Conservation (phyloP, 2,329 filamentous ascomycete species). For the Zasmidium citrigriseum region DNA sequence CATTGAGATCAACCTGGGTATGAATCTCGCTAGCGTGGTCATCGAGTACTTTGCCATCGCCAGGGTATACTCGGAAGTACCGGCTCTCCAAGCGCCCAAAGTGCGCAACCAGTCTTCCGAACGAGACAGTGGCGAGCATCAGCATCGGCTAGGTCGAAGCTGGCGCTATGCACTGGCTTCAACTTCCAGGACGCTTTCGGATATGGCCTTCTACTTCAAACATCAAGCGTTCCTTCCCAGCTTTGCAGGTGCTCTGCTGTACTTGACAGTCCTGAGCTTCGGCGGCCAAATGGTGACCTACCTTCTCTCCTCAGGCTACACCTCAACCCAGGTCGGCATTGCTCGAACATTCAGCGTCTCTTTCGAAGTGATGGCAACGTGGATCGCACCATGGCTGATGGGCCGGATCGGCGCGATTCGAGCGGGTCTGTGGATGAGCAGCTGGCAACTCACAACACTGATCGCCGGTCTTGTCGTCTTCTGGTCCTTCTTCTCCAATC, state of each 20-base stretch:
- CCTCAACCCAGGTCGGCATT: constrained; percentile 53
- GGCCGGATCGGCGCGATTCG: constrained; percentile 53
- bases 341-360: constrained; percentile 55
- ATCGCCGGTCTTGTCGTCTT: constrained; percentile 41
- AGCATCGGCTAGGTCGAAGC: not conserved
- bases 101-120: no score
- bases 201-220: constrained; percentile 47
- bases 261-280: constrained; percentile 63
- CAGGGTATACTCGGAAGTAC: constrained; percentile 39
- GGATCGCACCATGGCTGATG: constrained; percentile 60
- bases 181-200: constrained; percentile 14
- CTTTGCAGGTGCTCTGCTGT: constrained; percentile 60
- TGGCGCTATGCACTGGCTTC: not conserved
- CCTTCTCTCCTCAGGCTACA: constrained; percentile 57
- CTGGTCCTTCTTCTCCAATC: constrained; percentile 21
- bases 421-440: constrained; percentile 70
- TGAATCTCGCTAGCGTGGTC: constrained; percentile 52
- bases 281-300: constrained; percentile 66
- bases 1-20: constrained; percentile 51
- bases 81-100: constrained; percentile 28
- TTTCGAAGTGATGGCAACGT: constrained; percentile 64
- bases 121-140: not conserved
- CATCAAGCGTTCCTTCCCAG: constrained; percentile 63
- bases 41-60: constrained; percentile 58
- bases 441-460: constrained; percentile 64